Conservation (phyloP, 108 stramenopile genomes). For the Pseudonitzschia pungens region DNA sequence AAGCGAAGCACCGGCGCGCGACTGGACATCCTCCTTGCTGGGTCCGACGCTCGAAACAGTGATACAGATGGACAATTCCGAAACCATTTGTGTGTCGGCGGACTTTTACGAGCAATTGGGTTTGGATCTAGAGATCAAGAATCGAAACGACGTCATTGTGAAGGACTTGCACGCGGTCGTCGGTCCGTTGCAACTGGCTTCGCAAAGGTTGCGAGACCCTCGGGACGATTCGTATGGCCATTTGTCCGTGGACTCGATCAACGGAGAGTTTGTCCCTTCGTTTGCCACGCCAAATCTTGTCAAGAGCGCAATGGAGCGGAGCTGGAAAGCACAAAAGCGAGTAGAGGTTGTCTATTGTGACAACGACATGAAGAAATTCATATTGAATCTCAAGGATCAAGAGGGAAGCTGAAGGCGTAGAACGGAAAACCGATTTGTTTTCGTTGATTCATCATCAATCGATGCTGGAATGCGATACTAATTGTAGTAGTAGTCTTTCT, state of each 20-base stretch:
- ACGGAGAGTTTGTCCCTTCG: slow-evolving; percentile 78
- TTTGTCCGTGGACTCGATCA: slow-evolving; percentile 68
- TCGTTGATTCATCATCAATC: not conserved
- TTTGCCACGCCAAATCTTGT: slow-evolving; percentile 75
- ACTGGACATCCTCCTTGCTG: slow-evolving; percentile 23
- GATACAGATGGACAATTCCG: slow-evolving; percentile 44
- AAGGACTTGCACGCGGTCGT: slow-evolving; percentile 65
- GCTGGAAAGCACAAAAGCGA: slow-evolving; percentile 62
- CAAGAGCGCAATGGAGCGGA: slow-evolving; percentile 66
- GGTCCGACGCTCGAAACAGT: slow-evolving; percentile 14
- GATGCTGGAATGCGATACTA: no score
- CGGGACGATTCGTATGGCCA: slow-evolving; percentile 32
- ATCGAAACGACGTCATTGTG: slow-evolving; percentile 55
- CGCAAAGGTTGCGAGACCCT: slow-evolving; percentile 38
- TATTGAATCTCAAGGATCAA: slow-evolving; percentile 30
- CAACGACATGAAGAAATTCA: slow-evolving; percentile 47
- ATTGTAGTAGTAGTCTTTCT: not conserved
- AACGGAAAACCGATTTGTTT: not conserved
- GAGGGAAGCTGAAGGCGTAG: not conserved
- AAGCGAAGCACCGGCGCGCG: slow-evolving; percentile 17
- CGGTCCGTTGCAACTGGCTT: slow-evolving; percentile 53
- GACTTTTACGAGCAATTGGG: slow-evolving; percentile 59
- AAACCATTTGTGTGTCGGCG: slow-evolving; percentile 68
- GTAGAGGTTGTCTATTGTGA: slow-evolving; percentile 75
- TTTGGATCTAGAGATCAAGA: slow-evolving; percentile 48